Evolutionary conservation across 306 rosid genomes (phyloP).

Genomic region (Argentina anserina): DNA sequence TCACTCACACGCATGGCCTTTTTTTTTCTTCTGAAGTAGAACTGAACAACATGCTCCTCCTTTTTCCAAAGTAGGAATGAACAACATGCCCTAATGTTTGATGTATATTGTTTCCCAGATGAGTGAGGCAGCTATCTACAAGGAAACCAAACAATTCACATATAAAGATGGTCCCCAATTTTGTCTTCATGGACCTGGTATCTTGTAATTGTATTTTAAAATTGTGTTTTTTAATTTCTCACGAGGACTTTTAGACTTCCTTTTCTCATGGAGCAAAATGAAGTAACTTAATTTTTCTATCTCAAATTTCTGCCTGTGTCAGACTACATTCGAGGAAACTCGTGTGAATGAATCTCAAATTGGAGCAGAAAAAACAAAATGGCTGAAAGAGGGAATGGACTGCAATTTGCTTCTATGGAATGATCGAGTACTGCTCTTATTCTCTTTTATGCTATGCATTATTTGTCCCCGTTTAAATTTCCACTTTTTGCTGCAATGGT

Average conservation of each 20-base stretch:
- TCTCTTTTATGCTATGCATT: conserved; percentile 22
- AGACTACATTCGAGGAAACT: conserved; percentile 77
- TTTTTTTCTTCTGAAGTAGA: no score
- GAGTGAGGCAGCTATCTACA: conserved; percentile 61
- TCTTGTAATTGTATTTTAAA: neutral
- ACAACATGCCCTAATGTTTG: no score
- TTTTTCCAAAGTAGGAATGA: no score
- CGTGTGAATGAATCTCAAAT: conserved; percentile 65
- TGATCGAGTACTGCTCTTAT: conserved; percentile 53
- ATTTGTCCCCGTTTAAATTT: neutral
- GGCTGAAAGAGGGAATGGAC: conserved; percentile 98
- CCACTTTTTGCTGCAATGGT: neutral
- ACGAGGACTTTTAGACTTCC: neutral
- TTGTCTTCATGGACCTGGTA: conserved; percentile 98
- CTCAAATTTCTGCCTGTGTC: conserved; percentile 8
- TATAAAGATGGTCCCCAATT: conserved; percentile 92
- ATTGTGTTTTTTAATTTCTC: neutral
- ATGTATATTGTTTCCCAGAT: conserved; percentile 49
- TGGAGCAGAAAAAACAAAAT: conserved; percentile 62
- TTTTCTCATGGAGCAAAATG: conserved; percentile 23
- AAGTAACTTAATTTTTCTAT: conserved; percentile 17
- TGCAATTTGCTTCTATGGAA: conserved; percentile 88
- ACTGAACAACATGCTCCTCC: no score
- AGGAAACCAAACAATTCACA: conserved; percentile 94
- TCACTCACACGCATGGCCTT: neutral